These are phyloP conservation scores for Metarhizium robertsii DNA, from an alignment of 2,329 filamentous ascomycete genomes.

Conservation along the genomic window DNA sequence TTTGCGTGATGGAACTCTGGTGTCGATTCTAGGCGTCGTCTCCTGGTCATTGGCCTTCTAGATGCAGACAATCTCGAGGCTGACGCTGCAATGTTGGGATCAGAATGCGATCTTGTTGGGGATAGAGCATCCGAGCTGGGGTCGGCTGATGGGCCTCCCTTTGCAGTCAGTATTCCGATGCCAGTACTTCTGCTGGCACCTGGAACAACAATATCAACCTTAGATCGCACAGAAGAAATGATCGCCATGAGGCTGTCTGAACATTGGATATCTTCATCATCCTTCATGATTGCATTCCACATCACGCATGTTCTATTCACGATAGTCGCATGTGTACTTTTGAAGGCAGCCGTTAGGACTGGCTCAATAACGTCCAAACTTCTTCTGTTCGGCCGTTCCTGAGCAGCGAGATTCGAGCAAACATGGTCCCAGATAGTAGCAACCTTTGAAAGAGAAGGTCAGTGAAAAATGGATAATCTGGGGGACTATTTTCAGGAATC, in stretches of 20 bases:
- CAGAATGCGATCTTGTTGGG: conserved; percentile 19
- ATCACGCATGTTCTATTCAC: conserved; percentile 40
- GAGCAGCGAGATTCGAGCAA: conserved; percentile 27
- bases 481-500: conserved; percentile 15
- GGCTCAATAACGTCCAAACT: conserved; percentile 45
- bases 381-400: conserved; percentile 26
- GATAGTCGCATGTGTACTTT: conserved; percentile 44
- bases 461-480: conserved; percentile 9
- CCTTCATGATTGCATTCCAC: conserved; percentile 66
- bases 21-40: conserved; percentile 19
- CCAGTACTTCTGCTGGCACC: conserved; percentile 30
- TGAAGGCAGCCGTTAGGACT: conserved; percentile 46
- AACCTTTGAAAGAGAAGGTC: conserved; percentile 11
- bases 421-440: conserved; percentile 38
- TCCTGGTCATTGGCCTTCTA: conserved; percentile 15
- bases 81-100: conserved; percentile 8
- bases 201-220: conserved; percentile 37
- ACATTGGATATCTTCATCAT: conserved; percentile 50
- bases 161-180: conserved; percentile 30
- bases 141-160: conserved; percentile 42
- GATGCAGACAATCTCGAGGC: conserved; percentile 10
- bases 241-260: conserved; percentile 53
- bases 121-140: conserved; percentile 22
- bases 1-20: conserved; percentile 15
- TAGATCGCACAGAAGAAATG: conserved; percentile 49